Evolutionary conservation across 2,329 filamentous ascomycete genomes (phyloP), one percentile per base, ranked within the genome.

Genomic region (Colletotrichum sp.): DNA sequence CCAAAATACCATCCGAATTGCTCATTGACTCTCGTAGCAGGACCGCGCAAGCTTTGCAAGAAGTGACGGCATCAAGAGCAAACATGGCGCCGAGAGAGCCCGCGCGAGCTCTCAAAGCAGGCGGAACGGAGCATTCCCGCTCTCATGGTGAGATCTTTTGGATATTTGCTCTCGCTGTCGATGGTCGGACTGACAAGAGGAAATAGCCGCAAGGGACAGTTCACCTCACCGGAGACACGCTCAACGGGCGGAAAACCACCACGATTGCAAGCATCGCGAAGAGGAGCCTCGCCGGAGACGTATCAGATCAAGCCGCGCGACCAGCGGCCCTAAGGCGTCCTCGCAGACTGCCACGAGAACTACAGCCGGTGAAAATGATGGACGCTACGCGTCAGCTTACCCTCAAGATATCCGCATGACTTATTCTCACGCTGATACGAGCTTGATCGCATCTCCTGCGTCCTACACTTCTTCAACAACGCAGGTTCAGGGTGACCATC

Each of bases 231-330:
- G 16, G 9, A 55, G 28, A 34, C 36, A 25, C 28, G 19, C 16
- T 22, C 61, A 60, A 15, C 57, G 15, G 15, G 28, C 13, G 6
- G 61, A 64, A 22, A 32, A 12, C 13, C 19, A 27, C n/a, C 27
- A 36, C 27, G 59, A 65, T 19, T 19, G 34, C 64, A 67, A 65
- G 15, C n/a, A 16, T 52, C 34, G 44, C n/a, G 59, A 39, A 27
- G 69, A 55, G n/a, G 55, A 39, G 39, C 74, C 74, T 74, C 71
- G 70, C 25, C 64, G 74, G 32, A 65, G 74, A 52, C 74, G 74
- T 12, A 74, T 76, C 36, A 68, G 59, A 64, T 76, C 74, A 13
- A 76, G 74, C 36, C 74, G 74, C 25, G 71, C 70, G 6, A 64
- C 71, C 16, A 27, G 57, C 15, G 55, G 74, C 39, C 32, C 60